Evolutionary conservation across 306 rosid genomes (phyloP).

Genomic region (Begonia fuchsioides): DNA sequence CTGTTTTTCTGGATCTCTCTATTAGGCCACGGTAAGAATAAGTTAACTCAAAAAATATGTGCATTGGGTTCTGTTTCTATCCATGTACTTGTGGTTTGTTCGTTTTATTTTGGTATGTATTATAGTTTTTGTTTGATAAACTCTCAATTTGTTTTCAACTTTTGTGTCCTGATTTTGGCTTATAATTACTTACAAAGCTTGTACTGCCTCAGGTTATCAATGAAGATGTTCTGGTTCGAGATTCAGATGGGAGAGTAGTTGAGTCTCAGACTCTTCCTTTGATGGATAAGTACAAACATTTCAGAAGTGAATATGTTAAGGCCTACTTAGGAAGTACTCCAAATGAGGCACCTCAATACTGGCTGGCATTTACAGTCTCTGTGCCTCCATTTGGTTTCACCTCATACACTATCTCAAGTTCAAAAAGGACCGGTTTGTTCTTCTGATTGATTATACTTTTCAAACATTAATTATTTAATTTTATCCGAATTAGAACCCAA

Average conservation of each 20-base stretch:
- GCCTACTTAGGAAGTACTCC: slow-evolving; percentile 31
- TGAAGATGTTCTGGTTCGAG: slow-evolving; percentile 27
- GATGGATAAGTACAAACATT: slow-evolving; percentile 11
- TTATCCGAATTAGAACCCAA: slow-evolving; percentile 1
- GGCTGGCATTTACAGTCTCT: slow-evolving; percentile 37
- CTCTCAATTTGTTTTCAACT: too few species aligned
- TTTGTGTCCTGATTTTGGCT: too few species aligned
- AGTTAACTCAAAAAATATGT: too few species aligned
- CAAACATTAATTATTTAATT: neutral
- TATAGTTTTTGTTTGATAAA: too few species aligned
- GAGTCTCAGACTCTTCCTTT: slow-evolving; percentile 40
- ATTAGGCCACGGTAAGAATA: too few species aligned
- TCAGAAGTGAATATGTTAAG: slow-evolving; percentile 30
- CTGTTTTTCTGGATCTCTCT: too few species aligned
- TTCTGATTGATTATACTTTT: slow-evolving; percentile 2
- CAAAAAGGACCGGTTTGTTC: slow-evolving; percentile 23
- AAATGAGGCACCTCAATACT: slow-evolving; percentile 29
- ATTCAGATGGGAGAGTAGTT: slow-evolving; percentile 33
- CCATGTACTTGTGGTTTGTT: slow-evolving; percentile 1
- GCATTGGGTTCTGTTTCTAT: too few species aligned
- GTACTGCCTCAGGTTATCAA: slow-evolving; percentile 20
- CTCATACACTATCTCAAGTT: slow-evolving; percentile 25
- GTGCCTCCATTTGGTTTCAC: slow-evolving; percentile 45
- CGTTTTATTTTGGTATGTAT: neutral
- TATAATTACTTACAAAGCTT: neutral